Conservation (phyloP, 1,139 yeast species). For the Yamadazyma siamensis region DNA sequence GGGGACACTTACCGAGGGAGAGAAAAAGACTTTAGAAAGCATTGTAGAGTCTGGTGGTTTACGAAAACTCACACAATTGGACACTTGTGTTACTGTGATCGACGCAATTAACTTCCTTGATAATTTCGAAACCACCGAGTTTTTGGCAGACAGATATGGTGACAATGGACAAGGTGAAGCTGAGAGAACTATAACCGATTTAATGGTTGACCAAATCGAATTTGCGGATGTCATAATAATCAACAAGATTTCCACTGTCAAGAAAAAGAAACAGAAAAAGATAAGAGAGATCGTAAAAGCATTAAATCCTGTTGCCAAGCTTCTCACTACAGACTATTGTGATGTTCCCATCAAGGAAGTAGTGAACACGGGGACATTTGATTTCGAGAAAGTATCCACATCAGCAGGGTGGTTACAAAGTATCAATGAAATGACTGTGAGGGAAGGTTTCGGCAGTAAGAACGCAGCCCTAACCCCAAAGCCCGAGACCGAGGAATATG, state of each 20-base stretch:
- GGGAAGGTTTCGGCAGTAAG: constrained; percentile 1
- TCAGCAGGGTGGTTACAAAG: constrained; percentile 2
- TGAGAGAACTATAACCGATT: constrained; percentile 1
- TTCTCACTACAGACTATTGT: constrained; percentile 1
- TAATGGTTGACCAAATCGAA: constrained; percentile 1
- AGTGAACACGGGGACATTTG: constrained; percentile 1
- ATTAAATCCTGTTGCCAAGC: constrained; percentile 1
- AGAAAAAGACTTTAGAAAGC: not conserved
- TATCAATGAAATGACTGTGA: constrained; percentile 1
- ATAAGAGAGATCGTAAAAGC: not conserved
- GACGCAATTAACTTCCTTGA: constrained; percentile 1
- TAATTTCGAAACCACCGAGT: constrained; percentile 1
- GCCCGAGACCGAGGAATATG: constrained; percentile 1
- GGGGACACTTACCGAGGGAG: not conserved
- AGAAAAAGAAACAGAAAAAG: not conserved
- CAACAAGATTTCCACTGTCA: constrained; percentile 1
- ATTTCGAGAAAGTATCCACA: constrained; percentile 1
- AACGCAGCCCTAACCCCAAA: not conserved
- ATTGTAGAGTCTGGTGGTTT: not conserved
- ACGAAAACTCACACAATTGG: constrained; percentile 1
- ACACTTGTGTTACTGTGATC: constrained; percentile 1
- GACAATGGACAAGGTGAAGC: constrained; percentile 2
- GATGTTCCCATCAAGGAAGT: not conserved
- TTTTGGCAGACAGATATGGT: constrained; percentile 1
- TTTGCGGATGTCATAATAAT: not conserved